phyloP scores from a whole-genome alignment of 2,329 filamentous ascomycete genomes.

The Pseudogymnoascus sp. region DNA sequence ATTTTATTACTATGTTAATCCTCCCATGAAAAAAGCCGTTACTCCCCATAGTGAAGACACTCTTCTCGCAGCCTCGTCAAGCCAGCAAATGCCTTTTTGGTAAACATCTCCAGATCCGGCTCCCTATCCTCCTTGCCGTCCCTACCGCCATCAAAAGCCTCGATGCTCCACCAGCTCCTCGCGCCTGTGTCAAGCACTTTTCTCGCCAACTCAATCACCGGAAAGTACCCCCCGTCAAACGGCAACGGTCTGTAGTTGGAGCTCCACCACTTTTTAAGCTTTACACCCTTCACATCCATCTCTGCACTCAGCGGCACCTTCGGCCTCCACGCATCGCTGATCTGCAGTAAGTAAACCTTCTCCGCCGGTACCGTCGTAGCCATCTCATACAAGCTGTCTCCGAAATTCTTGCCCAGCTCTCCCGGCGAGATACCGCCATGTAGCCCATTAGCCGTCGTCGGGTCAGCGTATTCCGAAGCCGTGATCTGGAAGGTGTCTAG shows the following conservation, averaged over 20 bases:
- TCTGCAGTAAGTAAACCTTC: conserved; percentile 68
- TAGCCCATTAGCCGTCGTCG: conserved; percentile 53
- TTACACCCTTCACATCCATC: conserved; percentile 42
- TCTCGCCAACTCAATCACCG: conserved; percentile 53
- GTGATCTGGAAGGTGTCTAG: conserved; percentile 72
- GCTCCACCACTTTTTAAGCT: conserved; percentile 61
- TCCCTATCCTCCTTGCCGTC: conserved; percentile 48
- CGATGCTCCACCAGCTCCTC: conserved; percentile 55
- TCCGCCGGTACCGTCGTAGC: conserved; percentile 49
- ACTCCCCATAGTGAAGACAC: not conserved
- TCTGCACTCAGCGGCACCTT: conserved; percentile 45
- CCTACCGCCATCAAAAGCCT: conserved; percentile 57
- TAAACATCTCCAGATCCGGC: conserved; percentile 37
- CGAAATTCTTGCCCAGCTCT: conserved; percentile 42
- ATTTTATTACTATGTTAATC: not conserved
- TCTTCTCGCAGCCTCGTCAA: not conserved
- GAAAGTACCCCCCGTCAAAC: conserved; percentile 63
- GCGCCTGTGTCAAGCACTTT: conserved; percentile 63
- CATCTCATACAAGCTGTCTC: conserved; percentile 48
- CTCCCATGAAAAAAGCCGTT: not conserved
- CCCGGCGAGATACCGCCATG: conserved; percentile 31
- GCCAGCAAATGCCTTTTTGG: conserved; percentile 39
- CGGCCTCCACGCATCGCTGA: conserved; percentile 65
- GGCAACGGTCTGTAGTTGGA: conserved; percentile 62
- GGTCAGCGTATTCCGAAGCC: conserved; percentile 66